Base-by-base conservation (phyloP, 768 basidiomycete genomes). In the Coprinopsis cinerea region DNA sequence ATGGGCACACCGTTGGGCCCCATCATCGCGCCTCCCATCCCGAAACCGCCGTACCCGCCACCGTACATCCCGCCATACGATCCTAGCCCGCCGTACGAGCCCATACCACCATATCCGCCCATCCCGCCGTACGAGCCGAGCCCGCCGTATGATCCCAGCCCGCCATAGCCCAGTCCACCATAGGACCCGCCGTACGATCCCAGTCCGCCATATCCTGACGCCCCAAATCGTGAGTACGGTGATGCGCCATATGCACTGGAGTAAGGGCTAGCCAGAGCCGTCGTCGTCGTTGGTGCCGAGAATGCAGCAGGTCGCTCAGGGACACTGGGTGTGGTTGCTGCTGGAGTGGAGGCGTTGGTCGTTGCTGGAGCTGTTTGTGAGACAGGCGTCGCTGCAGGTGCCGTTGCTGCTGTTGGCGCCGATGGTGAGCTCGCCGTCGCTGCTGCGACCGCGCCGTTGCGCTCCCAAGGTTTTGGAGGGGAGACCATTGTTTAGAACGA, bases 381-480 rank as follows among this genome's bases (percentile, higher is more conserved):
- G 48, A 40, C 40, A 28, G 23, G 13, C 15, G 15, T 15, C 46
- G 55, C 47, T 9, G 61, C 11, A 26, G n/a, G n/a, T n/a, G n/a
- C n/a, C n/a, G n/a, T n/a, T n/a, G n/a, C n/a, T n/a, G 62, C 20
- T 44, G 67, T 27, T 44, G 70, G 35, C 37, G 54, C 14, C 17
- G 55, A 3, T 45, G 58, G 17, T 24, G 57, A 6, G 11, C 68
- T 30, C 24, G 66, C 25, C 24, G 63, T 43, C 25, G 64, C 42
- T 15, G 61, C 39, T 25, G 70, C 66, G 32, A 65, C 59, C 40
- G 69, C 67, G 6, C 78, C 76, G 36, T 68, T 69, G 47, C 82
- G 78, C 65, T 93, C 91, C 91, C 90, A 93, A 56, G 90, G 91
- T 64, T 92, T 92, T 62, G 89, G 90, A 42, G 90, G 90, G 18